These are phyloP conservation scores for Biscutella laevigata DNA, from an alignment of 441 rosid species.

Conservation along the genomic window DNA sequence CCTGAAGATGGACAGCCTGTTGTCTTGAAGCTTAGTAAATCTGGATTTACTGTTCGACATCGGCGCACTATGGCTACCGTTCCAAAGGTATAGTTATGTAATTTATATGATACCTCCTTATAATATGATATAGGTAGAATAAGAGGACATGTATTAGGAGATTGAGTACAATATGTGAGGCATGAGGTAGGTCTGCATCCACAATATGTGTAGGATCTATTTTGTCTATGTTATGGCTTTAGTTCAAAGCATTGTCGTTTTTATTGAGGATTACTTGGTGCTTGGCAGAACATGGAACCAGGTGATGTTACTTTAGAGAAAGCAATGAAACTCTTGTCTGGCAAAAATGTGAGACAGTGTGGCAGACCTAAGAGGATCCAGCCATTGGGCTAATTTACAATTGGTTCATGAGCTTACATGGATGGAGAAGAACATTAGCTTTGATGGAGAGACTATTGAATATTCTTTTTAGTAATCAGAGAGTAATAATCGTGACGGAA, in stretches of 20 bases:
- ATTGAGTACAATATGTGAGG: not conserved
- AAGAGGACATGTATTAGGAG: not conserved
- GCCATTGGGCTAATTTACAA: conserved; percentile 7
- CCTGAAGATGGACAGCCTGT: conserved; percentile 80
- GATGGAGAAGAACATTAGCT: conserved; percentile 13
- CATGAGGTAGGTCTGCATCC: conserved; percentile 13
- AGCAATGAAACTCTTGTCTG: conserved; percentile 60
- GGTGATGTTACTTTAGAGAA: conserved; percentile 56
- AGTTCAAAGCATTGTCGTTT: conserved; percentile 7
- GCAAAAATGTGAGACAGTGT: conserved; percentile 43
- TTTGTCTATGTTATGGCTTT: conserved; percentile 3
- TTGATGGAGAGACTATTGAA: not conserved
- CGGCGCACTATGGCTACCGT: conserved; percentile 70
- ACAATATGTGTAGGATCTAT: conserved; percentile 1
- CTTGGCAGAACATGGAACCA: conserved; percentile 58
- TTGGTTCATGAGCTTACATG: conserved; percentile 9
- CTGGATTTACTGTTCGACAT: conserved; percentile 63
- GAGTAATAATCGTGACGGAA: conserved; percentile 11
- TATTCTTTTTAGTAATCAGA: conserved; percentile 16
- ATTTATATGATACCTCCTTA: conserved; percentile 6
- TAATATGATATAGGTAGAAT: conserved; percentile 7
- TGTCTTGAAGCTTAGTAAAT: conserved; percentile 51
- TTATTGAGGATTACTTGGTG: conserved; percentile 15
- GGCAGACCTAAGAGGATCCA: conserved; percentile 71
- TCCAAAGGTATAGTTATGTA: conserved; percentile 58